Evolutionary conservation across 306 rosid genomes (phyloP), one percentile per base, ranked within the genome.

Genomic region (Trifolium subterraneum): DNA sequence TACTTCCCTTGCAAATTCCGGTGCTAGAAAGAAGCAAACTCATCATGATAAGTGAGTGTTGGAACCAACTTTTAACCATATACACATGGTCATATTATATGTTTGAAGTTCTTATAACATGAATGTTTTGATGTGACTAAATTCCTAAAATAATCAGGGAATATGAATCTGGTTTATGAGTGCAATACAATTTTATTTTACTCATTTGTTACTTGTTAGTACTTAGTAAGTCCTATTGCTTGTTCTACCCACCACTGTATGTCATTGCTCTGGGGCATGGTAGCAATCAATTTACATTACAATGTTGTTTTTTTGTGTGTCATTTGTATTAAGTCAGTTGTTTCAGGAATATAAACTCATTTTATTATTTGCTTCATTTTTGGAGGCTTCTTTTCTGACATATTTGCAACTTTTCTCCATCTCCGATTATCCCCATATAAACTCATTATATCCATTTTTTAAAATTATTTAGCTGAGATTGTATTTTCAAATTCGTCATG

Each of bases 21-120:
- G 64, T 63, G 81, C 75, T 33, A 83, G 71, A 73, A 86, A 70
- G 84, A 85, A 83, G 73, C 85, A 81, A 75, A 86, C 82, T 76
- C 93, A 90, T 6, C 75, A 79, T 54, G 93, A 93, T 73, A 88
- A 89, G 98, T 93, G 80, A 88, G 96, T 90, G 15, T 27, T 75
- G 58, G 52, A 12, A 59, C 23, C 20, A 48, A 38, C 51, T 23
- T 70, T 64, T 64, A 20, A 35, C 33, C 50, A 8, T 20, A 10
- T 14, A 42, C 8, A 12, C 3, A 8, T 8, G 5, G 47, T 41
- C 20, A 31, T 59, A 36, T 20, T 15, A 48, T 23, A 50, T 58
- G 27, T 11, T 33, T 47, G 42, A 55, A 23, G 12, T 19, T 18
- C 23, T 16, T 60, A 48, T 13, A 55, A 22, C 48, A 67, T 36